Conservation (phyloP, 2,329 filamentous ascomycete species). For the Epichloe bromicola region DNA sequence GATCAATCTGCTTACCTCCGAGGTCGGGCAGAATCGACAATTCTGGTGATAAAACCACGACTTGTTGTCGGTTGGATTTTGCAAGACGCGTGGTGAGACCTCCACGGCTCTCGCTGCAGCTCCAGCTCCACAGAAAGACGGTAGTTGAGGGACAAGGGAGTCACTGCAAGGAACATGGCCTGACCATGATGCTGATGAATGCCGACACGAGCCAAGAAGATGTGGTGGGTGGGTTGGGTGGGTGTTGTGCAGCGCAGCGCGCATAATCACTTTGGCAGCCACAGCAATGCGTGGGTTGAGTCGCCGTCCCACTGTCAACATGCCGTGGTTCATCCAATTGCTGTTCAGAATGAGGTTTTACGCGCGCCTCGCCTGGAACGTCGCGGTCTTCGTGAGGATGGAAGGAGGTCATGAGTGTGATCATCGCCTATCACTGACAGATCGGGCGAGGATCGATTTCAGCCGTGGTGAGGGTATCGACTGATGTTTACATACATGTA, state of each 20-base stretch:
- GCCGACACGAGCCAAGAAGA: slow-evolving; percentile 8
- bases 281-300: neutral
- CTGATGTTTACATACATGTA: neutral
- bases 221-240: neutral
- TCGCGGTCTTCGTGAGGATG: neutral
- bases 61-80: too few species aligned
- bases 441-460: neutral
- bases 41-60: too few species aligned
- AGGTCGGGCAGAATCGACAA: too few species aligned
- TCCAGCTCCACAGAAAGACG: too few species aligned
- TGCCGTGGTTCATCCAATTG: neutral
- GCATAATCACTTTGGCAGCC: neutral
- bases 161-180: neutral
- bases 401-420: too few species aligned
- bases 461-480: neutral
- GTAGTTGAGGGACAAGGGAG: too few species aligned
- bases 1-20: too few species aligned
- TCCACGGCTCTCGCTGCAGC: too few species aligned
- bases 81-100: too few species aligned
- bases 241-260: neutral
- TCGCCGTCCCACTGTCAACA: neutral
- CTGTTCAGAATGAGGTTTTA: neutral
- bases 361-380: neutral
- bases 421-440: too few species aligned
- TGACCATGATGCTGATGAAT: neutral